Evolutionary conservation across 331 rosid species (phyloP), one percentile per base, ranked within the genome.

Genomic region (Erythrophleum ivorense): DNA sequence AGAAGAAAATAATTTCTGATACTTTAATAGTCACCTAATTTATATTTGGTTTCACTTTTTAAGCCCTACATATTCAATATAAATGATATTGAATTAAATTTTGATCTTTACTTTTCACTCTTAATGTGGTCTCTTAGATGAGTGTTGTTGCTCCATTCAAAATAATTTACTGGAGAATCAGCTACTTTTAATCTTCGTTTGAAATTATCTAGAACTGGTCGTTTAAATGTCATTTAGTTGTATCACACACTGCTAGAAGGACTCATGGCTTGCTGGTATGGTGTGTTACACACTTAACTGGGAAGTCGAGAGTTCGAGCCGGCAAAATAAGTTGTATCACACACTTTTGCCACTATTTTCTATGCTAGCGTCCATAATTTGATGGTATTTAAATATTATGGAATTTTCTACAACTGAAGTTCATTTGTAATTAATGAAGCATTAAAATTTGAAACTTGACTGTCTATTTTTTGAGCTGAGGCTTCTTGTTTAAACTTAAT

Each of bases 401-500:
- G 63, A 71, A 79, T 48, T 86, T 78, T 62, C 60, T 45, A 41
- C 75, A 16, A 45, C 67, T 71, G 11, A 64, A 67, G 41, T 66
- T 71, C 33, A 43, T 33, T 64, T 79, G 74, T 84, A 78, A 77
- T 66, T 41, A 36, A 48, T 43, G 75, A 78, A 8, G 62, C 76
- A 57, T 48, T n/a, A 63, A 73, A 60, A 31, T 76, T 75, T 54
- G 43, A 40, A 68, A 46, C 78, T 18, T 60, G 66, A 55, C 38
- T 49, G 75, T 75, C 60, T 54, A 53, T 34, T 10, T 79, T 69
- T 58, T 14, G 4, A 62, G 43, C 58, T 77, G 9, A 14, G 64
- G 58, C 31, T 3, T 80, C 60, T 80, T 71, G 76, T 77, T 76
- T 80, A 78, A 82, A 86, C 75, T 85, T 76, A 68, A 76, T 86